Evolutionary conservation across 2,329 filamentous ascomycete species (phyloP).

Genomic region (Fusarium neocosmosporiellum): DNA sequence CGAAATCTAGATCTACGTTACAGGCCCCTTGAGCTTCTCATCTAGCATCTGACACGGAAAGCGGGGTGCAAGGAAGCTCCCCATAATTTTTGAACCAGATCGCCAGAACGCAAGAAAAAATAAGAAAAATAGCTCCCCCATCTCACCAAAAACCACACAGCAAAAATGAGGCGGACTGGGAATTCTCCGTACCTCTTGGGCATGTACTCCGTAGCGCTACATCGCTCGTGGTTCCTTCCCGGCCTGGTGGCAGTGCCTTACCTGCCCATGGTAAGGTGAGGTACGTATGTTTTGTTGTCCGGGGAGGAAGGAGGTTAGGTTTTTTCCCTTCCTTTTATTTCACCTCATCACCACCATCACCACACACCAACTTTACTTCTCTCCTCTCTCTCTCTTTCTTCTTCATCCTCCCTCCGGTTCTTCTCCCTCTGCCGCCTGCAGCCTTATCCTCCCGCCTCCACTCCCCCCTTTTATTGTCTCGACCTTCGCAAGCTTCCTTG

Average conservation of each 20-base stretch:
- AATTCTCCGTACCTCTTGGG: constrained; percentile 34
- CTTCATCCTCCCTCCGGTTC: constrained; percentile 27
- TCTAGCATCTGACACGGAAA: constrained; percentile 21
- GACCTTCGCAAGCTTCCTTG: constrained; percentile 28
- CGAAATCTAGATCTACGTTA: neutral
- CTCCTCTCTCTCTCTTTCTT: constrained; percentile 21
- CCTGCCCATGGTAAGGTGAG: constrained; percentile 23
- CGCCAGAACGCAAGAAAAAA: constrained; percentile 25
- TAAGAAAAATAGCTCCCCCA: constrained; percentile 21
- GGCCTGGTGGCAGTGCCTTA: constrained; percentile 32
- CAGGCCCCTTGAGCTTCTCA: constrained; percentile 7
- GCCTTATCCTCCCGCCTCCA: constrained; percentile 17
- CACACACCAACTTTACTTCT: constrained; percentile 32
- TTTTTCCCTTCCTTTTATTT: constrained; percentile 28
- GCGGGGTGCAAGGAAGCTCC: constrained; percentile 39
- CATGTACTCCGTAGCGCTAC: constrained; percentile 39
- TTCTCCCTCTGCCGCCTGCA: constrained; percentile 8
- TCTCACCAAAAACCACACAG: constrained; percentile 22
- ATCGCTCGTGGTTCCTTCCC: constrained; percentile 22
- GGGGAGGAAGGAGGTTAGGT: constrained; percentile 22
- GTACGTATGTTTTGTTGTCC: constrained; percentile 31
- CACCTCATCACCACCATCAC: constrained; percentile 36
- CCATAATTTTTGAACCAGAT: constrained; percentile 40
- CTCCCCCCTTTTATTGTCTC: constrained; percentile 16
- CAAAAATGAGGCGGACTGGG: constrained; percentile 24